These are phyloP conservation scores for Barnettozyma vustinii DNA, from an alignment of 805 yeast species.

Conservation along the genomic window DNA sequence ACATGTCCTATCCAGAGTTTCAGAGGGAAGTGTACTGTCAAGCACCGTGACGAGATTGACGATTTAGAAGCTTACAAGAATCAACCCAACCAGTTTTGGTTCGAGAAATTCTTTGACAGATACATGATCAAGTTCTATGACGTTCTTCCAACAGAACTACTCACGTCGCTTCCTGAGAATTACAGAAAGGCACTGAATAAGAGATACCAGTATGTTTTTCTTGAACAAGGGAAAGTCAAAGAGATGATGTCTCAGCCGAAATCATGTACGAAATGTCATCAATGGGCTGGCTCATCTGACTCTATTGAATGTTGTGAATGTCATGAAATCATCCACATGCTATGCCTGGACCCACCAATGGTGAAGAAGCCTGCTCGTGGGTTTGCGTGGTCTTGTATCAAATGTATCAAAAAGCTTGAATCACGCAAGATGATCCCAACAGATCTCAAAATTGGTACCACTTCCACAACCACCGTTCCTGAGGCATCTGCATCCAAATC, in stretches of 20 bases:
- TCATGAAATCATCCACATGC: conserved; percentile 63
- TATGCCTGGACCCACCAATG: conserved; percentile 83
- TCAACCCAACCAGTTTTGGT: conserved; percentile 71
- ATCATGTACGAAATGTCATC: conserved; percentile 71
- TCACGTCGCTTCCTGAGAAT: conserved; percentile 53
- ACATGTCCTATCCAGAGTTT: conserved; percentile 69
- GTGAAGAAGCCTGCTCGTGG: conserved; percentile 77
- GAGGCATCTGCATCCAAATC: not conserved
- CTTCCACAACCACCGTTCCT: not conserved
- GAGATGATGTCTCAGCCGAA: conserved; percentile 59
- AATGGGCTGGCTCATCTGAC: conserved; percentile 76
- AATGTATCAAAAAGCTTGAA: conserved; percentile 52
- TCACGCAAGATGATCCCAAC: conserved; percentile 16
- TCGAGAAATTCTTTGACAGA: conserved; percentile 79
- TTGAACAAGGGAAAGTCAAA: conserved; percentile 62
- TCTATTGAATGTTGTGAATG: conserved; percentile 82
- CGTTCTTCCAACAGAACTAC: conserved; percentile 55
- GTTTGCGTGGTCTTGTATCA: conserved; percentile 85
- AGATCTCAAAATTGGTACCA: not conserved
- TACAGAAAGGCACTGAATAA: conserved; percentile 58
- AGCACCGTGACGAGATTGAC: conserved; percentile 62
- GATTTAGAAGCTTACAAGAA: conserved; percentile 42
- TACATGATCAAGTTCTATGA: conserved; percentile 82
- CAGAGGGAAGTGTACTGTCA: conserved; percentile 71
- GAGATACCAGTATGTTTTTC: conserved; percentile 68